Conservation (phyloP, 345 rosid genomes). For the Cardamine chenopodiifolia region DNA sequence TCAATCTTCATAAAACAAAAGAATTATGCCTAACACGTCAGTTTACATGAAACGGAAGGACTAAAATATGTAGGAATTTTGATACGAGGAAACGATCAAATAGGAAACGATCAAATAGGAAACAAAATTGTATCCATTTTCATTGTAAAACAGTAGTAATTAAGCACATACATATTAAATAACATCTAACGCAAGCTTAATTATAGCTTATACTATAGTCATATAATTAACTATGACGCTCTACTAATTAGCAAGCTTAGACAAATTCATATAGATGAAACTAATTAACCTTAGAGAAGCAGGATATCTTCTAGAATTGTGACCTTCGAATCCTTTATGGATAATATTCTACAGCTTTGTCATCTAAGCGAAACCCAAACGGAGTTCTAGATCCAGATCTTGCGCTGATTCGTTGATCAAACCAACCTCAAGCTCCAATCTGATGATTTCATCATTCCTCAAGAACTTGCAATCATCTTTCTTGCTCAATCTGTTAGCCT, state of each 20-base stretch:
- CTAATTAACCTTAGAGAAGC: conserved; percentile 1
- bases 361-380: conserved; percentile 69
- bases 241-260: conserved; percentile 18
- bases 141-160: conserved; percentile 14
- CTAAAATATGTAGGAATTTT: background rate
- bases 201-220: conserved; percentile 15
- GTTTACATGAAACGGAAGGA: conserved; percentile 9
- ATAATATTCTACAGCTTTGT: background rate
- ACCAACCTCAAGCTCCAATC: conserved; percentile 75
- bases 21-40: conserved; percentile 1
- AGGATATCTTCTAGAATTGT: conserved; percentile 22
- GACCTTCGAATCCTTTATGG: conserved; percentile 6
- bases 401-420: conserved; percentile 52
- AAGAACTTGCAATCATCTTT: conserved; percentile 45
- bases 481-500: conserved; percentile 42
- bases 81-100: background rate
- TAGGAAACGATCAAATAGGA: conserved; percentile 14
- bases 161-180: background rate
- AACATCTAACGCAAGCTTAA: conserved; percentile 9
- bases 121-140: conserved; percentile 30
- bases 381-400: conserved; percentile 91
- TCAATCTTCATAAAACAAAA: background rate
- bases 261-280: conserved; percentile 17
- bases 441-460: conserved; percentile 49
- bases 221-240: conserved; percentile 18